Conservation (phyloP, 2,329 filamentous ascomycete species). For the Sporothrix pseudoabietina region DNA sequence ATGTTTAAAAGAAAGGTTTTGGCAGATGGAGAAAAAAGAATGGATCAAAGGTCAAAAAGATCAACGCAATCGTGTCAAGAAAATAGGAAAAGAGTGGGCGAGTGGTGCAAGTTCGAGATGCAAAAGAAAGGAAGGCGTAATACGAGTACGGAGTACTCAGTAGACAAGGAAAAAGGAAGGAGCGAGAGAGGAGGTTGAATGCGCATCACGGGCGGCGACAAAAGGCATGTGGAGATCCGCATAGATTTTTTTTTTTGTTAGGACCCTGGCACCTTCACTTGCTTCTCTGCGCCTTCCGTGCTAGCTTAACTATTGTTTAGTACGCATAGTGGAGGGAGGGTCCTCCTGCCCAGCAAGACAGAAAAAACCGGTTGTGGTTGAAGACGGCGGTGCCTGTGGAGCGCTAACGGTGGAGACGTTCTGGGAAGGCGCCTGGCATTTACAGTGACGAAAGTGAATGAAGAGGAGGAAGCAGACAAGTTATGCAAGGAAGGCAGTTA, state of each 20-base stretch:
- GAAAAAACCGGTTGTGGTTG: constrained; percentile 29
- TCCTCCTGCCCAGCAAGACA: neutral
- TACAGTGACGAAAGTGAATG: neutral
- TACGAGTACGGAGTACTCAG: neutral
- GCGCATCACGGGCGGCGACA: neutral
- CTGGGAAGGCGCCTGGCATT: neutral
- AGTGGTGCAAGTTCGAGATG: neutral
- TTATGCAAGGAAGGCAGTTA: neutral
- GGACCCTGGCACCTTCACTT: neutral
- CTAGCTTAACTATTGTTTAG: neutral
- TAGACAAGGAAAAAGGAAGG: neutral
- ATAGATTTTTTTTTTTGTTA: constrained; percentile 8
- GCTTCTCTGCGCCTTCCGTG: constrained; percentile 13
- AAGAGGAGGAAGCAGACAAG: neutral
- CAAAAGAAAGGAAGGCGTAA: neutral
- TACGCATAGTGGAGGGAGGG: neutral
- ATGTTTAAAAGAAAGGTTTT: neutral
- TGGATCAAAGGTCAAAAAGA: constrained; percentile 5
- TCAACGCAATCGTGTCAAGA: neutral
- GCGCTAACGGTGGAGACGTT: constrained; percentile 23
- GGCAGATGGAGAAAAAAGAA: neutral
- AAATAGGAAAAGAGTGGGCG: neutral
- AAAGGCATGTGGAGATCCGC: constrained; percentile 23
- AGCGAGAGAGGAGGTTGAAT: constrained; percentile 18
- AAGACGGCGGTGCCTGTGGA: constrained; percentile 9